phyloP scores from a whole-genome alignment of 306 rosid species.

The Boehmeria nivea region DNA sequence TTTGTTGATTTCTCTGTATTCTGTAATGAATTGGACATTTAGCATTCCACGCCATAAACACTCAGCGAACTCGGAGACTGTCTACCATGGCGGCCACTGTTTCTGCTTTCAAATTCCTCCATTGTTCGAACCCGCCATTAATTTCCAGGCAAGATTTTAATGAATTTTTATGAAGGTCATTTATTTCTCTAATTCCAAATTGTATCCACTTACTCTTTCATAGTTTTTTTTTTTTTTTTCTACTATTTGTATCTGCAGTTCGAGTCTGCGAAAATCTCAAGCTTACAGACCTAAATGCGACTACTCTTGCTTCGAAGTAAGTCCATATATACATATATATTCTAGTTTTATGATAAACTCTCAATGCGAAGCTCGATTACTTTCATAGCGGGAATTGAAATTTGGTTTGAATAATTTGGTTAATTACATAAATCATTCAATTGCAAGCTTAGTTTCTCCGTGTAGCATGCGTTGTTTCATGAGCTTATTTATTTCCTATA shows the following conservation, averaged over 20 bases:
- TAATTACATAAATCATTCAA: not conserved
- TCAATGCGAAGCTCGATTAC: no score
- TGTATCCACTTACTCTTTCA: not conserved
- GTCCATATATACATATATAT: no score
- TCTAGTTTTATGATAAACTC: not conserved
- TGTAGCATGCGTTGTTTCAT: no score
- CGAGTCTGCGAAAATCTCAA: constrained; percentile 23
- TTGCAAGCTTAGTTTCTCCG: no score
- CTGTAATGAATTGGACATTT: no score
- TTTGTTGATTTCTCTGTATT: no score
- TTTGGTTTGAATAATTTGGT: not conserved
- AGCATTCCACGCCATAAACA: no score
- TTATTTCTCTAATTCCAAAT: not conserved
- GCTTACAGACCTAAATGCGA: constrained; percentile 26
- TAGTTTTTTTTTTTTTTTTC: not conserved
- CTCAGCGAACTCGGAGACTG: no score
- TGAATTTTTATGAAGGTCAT: not conserved
- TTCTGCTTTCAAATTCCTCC: constrained; percentile 9
- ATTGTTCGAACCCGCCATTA: constrained; percentile 4
- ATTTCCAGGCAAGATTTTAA: constrained; percentile 13
- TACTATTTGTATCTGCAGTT: constrained; percentile 5
- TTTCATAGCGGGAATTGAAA: no score
- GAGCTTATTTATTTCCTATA: no score
- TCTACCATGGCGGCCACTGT: constrained; percentile 31
- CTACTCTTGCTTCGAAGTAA: constrained; percentile 51